These are phyloP conservation scores for Puccinia coronata DNA, from an alignment of 1,284 basidiomycete genomes.

Conservation along the genomic window DNA sequence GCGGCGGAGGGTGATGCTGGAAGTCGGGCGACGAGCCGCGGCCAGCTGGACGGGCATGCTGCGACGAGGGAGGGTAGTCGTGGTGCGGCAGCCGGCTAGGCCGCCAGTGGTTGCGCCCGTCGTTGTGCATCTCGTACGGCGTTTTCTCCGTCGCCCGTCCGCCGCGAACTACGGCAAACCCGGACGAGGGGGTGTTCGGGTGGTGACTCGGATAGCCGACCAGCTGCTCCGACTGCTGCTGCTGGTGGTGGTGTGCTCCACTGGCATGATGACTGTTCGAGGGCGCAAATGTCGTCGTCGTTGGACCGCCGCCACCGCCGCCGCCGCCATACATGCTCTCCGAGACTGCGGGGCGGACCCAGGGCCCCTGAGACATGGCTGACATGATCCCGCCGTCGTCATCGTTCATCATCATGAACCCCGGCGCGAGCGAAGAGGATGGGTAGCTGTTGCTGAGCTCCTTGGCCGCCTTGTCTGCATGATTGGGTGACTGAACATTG, in stretches of 20 bases:
- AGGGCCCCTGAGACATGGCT: constrained; percentile 48
- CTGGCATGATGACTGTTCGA: no score
- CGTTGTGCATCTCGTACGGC: constrained; percentile 54
- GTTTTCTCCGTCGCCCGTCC: constrained; percentile 56
- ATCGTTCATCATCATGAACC: constrained; percentile 32
- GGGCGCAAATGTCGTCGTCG: no score
- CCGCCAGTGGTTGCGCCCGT: constrained; percentile 19
- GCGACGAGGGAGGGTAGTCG: constrained; percentile 34
- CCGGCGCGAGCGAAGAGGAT: background rate
- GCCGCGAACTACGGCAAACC: constrained; percentile 59
- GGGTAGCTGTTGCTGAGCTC: background rate
- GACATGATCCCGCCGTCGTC: constrained; percentile 49
- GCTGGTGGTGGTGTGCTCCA: no score
- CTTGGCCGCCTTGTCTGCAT: background rate
- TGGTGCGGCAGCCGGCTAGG: background rate
- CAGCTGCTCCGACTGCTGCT: background rate
- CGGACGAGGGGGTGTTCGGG: constrained; percentile 51
- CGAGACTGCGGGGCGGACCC: constrained; percentile 9
- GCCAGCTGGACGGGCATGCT: background rate
- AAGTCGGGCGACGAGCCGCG: background rate
- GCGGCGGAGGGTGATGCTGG: background rate
- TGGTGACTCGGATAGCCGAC: background rate
- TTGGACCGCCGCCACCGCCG: no score
- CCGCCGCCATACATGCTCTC: background rate
- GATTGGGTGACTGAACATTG: background rate